Conservation (phyloP, 768 basidiomycete genomes). For the Termitomyces sp. region DNA sequence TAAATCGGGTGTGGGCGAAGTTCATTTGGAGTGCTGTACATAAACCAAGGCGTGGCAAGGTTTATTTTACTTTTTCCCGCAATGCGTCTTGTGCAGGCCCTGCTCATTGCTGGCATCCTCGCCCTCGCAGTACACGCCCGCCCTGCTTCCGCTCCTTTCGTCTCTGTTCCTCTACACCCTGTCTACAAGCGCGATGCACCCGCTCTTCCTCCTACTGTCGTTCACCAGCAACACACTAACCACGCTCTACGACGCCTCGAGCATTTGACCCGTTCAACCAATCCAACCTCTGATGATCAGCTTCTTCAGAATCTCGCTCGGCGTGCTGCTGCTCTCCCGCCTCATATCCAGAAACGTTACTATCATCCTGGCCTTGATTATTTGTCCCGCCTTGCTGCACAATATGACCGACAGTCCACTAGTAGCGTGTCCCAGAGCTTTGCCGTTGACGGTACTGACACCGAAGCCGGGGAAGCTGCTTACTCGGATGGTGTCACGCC, state of each 20-base stretch:
- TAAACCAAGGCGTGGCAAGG: neutral
- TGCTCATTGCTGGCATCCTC: conserved; percentile 4
- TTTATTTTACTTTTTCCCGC: neutral
- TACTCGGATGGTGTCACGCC: conserved; percentile 14
- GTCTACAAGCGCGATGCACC: neutral
- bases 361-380: conserved; percentile 3
- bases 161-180: conserved; percentile 18
- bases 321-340: conserved; percentile 31
- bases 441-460: neutral
- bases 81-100: conserved; percentile 11
- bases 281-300: conserved; percentile 26
- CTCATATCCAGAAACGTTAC: conserved; percentile 18
- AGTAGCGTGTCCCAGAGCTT: neutral
- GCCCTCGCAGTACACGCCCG: conserved; percentile 4
- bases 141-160: conserved; percentile 7
- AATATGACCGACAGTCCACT: neutral
- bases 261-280: conserved; percentile 46
- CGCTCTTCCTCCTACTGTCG: conserved; percentile 11
- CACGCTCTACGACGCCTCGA: conserved; percentile 49
- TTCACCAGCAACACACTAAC: conserved; percentile 58
- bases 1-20: neutral
- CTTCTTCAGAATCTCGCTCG: conserved; percentile 33
- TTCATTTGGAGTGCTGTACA: neutral
- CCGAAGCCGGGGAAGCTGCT: conserved; percentile 21
- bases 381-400: conserved; percentile 2